A percentile compares a stretch with the other conserved stretches of the same genome.
These are phyloP conservation scores for Fistulinella prunicolor DNA, from an alignment of 768 basidiomycete genomes.

Conservation along the genomic window DNA sequence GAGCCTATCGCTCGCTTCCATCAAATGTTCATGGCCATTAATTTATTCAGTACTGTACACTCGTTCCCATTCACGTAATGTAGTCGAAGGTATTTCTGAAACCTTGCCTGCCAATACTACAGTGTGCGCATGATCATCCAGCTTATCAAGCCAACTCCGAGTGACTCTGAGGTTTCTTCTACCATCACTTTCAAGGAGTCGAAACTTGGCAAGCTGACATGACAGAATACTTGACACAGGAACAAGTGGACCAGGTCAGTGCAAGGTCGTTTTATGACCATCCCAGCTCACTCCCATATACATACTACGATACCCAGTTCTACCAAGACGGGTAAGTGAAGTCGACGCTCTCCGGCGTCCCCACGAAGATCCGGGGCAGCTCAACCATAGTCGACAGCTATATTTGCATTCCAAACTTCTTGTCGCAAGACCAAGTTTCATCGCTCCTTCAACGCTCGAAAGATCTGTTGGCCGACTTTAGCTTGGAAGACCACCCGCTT, in stretches of 20 bases:
- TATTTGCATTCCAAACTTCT: constrained; percentile 72
- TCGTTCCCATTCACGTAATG: constrained; percentile 1
- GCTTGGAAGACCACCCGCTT: constrained; percentile 73
- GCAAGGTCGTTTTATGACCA: not conserved
- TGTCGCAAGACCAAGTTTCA: constrained; percentile 52
- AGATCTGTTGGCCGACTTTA: constrained; percentile 75
- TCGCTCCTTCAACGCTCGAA: constrained; percentile 69
- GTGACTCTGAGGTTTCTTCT: too few species aligned
- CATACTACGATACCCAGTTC: too few species aligned
- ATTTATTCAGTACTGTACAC: constrained; percentile 17
- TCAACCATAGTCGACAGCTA: constrained; percentile 49
- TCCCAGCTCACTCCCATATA: not conserved
- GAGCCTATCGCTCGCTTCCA: not conserved
- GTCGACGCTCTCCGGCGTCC: not conserved
- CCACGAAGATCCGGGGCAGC: not conserved
- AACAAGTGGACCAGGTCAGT: constrained; percentile 57
- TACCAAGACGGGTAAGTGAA: constrained; percentile 51
- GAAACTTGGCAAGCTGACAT: not conserved
- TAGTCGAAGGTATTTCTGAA: too few species aligned
- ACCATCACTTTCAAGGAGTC: not conserved
- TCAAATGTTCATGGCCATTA: constrained; percentile 2
- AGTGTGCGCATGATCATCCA: too few species aligned
- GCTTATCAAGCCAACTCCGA: too few species aligned
- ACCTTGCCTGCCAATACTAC: too few species aligned
- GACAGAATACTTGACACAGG: constrained; percentile 49